A percentile compares a stretch with the other conserved stretches of the same genome.
Evolutionary conservation across 2,329 filamentous ascomycete genomes (phyloP).

Genomic region (Claviceps sp.): DNA sequence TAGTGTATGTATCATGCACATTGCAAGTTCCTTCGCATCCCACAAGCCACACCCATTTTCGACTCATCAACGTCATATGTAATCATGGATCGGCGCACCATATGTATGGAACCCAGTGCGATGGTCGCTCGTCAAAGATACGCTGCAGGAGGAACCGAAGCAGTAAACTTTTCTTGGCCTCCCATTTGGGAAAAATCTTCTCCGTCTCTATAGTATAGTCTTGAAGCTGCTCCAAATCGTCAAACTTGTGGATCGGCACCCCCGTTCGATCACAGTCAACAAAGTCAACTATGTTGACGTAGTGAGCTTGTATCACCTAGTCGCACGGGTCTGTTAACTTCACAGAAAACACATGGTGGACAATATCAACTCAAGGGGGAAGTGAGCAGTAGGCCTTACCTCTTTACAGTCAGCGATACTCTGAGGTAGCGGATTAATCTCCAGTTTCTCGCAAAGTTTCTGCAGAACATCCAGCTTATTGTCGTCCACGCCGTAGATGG

Average conservation of each 20-base stretch:
- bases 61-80: no score
- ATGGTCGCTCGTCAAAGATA: not conserved
- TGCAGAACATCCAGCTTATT: slow-evolving; percentile 1
- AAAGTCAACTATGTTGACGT: slow-evolving; percentile 5
- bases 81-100: no score
- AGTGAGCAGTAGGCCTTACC: not conserved
- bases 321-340: not conserved
- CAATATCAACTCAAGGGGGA: no score
- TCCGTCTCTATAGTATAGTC: not conserved
- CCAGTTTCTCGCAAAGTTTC: not conserved
- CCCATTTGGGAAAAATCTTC: not conserved
- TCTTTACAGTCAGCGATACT: not conserved
- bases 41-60: no score
- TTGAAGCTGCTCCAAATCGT: not conserved
- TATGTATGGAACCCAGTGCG: no score
- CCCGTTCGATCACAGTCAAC: slow-evolving; percentile 3
- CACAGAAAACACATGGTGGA: no score
- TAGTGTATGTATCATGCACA: no score
- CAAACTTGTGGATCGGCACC: not conserved
- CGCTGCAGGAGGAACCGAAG: not conserved
- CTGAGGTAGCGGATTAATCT: not conserved
- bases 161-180: not conserved
- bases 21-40: no score
- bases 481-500: not conserved
- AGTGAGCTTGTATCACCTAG: not conserved